Conservation (phyloP, 306 rosid genomes). For the Rosa rugosa region DNA sequence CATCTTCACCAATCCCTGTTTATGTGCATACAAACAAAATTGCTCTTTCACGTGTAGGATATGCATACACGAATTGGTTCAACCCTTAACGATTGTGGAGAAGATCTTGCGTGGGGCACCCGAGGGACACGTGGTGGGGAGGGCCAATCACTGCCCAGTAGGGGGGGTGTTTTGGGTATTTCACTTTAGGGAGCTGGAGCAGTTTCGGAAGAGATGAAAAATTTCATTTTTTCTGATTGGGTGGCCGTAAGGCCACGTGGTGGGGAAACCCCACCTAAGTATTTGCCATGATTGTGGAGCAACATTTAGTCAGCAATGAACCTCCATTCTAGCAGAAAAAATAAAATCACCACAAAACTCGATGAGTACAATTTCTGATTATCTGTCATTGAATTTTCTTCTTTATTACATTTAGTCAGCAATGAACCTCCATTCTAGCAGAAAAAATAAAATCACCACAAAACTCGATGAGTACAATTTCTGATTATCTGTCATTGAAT, state of each 20-base stretch:
- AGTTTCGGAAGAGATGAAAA: too few species aligned
- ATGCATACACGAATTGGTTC: background rate
- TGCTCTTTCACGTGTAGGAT: conserved; percentile 19
- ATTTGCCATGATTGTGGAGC: conserved; percentile 9
- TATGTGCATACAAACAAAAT: conserved; percentile 26
- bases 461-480: background rate
- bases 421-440: background rate
- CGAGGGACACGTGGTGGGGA: too few species aligned
- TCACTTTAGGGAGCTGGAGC: too few species aligned
- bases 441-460: background rate
- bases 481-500: background rate
- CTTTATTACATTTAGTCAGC: background rate
- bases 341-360: background rate
- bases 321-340: background rate
- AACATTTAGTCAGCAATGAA: background rate
- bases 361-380: background rate
- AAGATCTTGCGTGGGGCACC: too few species aligned
- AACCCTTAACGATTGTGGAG: background rate
- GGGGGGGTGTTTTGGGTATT: too few species aligned
- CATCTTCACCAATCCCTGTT: background rate
- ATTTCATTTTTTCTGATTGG: too few species aligned
- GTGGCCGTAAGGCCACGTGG: too few species aligned
- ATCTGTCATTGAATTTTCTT: background rate
- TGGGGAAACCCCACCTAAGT: too few species aligned
- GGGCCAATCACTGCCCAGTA: too few species aligned